Evolutionary conservation across 805 yeast genomes (phyloP).

Genomic region (Clavispora asparagi): DNA sequence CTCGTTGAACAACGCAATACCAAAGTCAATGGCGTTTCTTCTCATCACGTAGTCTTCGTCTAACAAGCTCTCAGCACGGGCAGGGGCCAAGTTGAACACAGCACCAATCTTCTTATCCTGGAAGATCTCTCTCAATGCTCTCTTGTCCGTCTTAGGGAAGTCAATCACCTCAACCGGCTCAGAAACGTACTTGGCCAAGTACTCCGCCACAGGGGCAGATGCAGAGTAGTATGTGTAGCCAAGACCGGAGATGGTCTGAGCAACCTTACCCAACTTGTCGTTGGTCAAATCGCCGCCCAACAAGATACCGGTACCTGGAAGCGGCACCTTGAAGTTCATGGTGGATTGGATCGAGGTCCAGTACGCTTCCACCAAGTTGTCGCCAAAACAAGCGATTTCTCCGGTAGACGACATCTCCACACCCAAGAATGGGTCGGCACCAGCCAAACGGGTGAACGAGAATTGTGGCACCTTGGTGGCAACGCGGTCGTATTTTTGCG

Average conservation of each 20-base stretch:
- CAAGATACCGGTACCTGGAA: slow-evolving; percentile 82
- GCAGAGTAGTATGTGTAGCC: slow-evolving; percentile 84
- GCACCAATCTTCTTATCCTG: slow-evolving; percentile 77
- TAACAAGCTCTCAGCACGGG: slow-evolving; percentile 76
- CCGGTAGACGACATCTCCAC: slow-evolving; percentile 99
- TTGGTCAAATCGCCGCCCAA: slow-evolving; percentile 90
- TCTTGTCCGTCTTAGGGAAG: slow-evolving; percentile 90
- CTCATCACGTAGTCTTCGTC: slow-evolving; percentile 97
- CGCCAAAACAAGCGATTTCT: slow-evolving; percentile 96
- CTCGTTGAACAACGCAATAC: slow-evolving; percentile 92
- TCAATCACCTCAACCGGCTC: slow-evolving; percentile 62
- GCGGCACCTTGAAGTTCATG: slow-evolving; percentile 93
- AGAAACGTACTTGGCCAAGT: slow-evolving; percentile 49
- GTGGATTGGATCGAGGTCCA: slow-evolving; percentile 97
- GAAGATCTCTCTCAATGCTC: slow-evolving; percentile 90
- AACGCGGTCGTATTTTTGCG: slow-evolving; percentile 67
- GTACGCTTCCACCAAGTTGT: slow-evolving; percentile 81
- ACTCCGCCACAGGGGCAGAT: slow-evolving; percentile 62
- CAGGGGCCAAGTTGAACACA: slow-evolving; percentile 87
- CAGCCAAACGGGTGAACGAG: slow-evolving; percentile 96
- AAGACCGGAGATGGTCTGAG: slow-evolving; percentile 58
- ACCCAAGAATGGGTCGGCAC: slow-evolving; percentile 98
- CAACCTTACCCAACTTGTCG: slow-evolving; percentile 69
- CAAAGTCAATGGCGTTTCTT: slow-evolving; percentile 98
- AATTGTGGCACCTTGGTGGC: slow-evolving; percentile 98